Evolutionary conservation across 2,329 filamentous ascomycete genomes (phyloP), one percentile per base, ranked within the genome.

Genomic region (Cladosporium sphaerospermum): DNA sequence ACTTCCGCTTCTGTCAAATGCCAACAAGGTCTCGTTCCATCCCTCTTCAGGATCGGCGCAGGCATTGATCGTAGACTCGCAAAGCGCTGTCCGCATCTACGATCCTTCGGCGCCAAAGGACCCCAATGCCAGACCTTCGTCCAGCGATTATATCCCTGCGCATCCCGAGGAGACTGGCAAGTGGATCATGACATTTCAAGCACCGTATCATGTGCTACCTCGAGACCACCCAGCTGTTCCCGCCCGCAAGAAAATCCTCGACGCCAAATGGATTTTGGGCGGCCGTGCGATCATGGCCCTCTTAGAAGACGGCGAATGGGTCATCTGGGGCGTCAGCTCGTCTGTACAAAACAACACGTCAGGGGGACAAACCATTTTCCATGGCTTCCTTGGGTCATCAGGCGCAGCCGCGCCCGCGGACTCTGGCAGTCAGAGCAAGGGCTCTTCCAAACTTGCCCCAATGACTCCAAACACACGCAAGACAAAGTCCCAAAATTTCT

Each of bases 51-150:
- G 54, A 5, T 60, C 57, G 2, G 53, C 57, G 9, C 57, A 77
- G 42, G 64, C 84, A 9, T 70, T 85, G 8, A 69, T 84, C 6
- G 72, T 75, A 1, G 79, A 83, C 53, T 64, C 72, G 1, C 73
- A 70, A n/a, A 80, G 81, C 5, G 73, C 71, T 40, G 77, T 81
- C 28, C 79, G 81, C 50, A 70, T 84, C 11, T 82, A 80, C 60
- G 78, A 82, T 50, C 77, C 76, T 23, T 74, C 23, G 7, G 43
- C 43, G 9, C 8, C 18, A 5, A 53, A 49, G 10, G 47, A 53
- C 19, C 40, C 49, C 23, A 51, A 47, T 14, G 43, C 49, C 28
- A 52, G 64, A 46, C 62, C 64, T 18, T 56, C 56, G 8, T 66
- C 66, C 9, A 59, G 60, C 23, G 59, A 57, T 36, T 63, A 62